phyloP scores from a whole-genome alignment of 179 eudicot genomes.

The Silene coronaria region DNA sequence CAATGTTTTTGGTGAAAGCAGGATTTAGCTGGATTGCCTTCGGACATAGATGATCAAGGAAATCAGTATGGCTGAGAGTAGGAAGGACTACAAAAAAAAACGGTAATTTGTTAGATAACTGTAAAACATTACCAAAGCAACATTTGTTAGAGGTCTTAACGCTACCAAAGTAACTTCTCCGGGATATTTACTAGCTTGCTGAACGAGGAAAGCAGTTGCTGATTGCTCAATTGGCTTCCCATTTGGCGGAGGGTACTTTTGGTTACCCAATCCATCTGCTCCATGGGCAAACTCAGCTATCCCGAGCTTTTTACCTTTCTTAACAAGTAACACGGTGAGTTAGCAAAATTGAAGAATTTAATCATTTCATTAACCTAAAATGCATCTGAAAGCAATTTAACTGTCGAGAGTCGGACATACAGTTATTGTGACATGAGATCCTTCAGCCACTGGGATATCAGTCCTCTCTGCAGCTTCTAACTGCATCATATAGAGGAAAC shows the following conservation, averaged over 20 bases:
- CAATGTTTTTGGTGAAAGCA: constrained; percentile 56
- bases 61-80: background rate
- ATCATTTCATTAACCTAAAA: constrained; percentile 7
- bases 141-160: constrained; percentile 86
- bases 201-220: constrained; percentile 63
- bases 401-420: constrained; percentile 34
- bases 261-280: constrained; percentile 90
- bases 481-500: constrained; percentile 30
- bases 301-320: constrained; percentile 90
- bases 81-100: background rate
- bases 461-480: constrained; percentile 82
- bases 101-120: background rate
- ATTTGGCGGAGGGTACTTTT: constrained; percentile 77
- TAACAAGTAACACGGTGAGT: constrained; percentile 18
- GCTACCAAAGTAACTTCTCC: constrained; percentile 90
- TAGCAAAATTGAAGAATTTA: background rate
- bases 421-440: constrained; percentile 74
- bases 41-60: constrained; percentile 5
- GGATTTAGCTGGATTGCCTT: constrained; percentile 82
- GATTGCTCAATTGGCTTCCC: constrained; percentile 72
- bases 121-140: constrained; percentile 68
- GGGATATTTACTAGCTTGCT: constrained; percentile 64
- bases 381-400: background rate
- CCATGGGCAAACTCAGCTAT: constrained; percentile 97
- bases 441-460: constrained; percentile 96